A percentile compares a stretch with the other conserved stretches of the same genome.
Conservation (phyloP, 257 asterid species). For the Eucommia ulmoides region DNA sequence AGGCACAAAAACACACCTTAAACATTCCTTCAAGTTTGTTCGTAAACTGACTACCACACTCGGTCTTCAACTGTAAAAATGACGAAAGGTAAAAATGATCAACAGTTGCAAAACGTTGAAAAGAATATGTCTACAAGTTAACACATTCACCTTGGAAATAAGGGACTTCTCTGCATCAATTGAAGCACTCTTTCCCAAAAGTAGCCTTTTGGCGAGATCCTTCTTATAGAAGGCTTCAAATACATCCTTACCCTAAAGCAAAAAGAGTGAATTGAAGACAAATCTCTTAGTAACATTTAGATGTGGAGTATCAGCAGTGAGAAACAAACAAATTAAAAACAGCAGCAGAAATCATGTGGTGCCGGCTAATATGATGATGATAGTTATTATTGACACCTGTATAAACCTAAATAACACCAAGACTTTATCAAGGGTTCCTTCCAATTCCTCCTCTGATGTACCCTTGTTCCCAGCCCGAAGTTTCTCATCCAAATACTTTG, state of each 20-base stretch:
- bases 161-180: constrained; percentile 95
- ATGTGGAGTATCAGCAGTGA: too few species aligned
- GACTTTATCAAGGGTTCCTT: constrained; percentile 93
- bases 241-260: constrained; percentile 34
- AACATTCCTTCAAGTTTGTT: constrained; percentile 99
- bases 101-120: too few species aligned
- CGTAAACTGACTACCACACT: constrained; percentile 97
- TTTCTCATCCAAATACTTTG: constrained; percentile 93
- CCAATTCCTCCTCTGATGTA: constrained; percentile 97
- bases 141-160: constrained; percentile 24
- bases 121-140: too few species aligned
- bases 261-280: too few species aligned
- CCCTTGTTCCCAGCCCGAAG: constrained; percentile 99
- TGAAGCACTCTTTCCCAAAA: constrained; percentile 90
- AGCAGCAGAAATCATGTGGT: too few species aligned
- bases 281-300: too few species aligned
- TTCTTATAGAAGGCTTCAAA: constrained; percentile 46
- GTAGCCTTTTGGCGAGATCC: constrained; percentile 77
- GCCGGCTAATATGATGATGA: too few species aligned
- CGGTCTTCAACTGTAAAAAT: constrained; percentile 94
- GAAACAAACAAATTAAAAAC: too few species aligned
- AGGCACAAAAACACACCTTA: constrained; percentile 80
- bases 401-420: constrained; percentile 90
- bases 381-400: too few species aligned
- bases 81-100: too few species aligned